These are phyloP conservation scores for Eutrema yunnanense DNA, from an alignment of 345 rosid species.

Conservation along the genomic window DNA sequence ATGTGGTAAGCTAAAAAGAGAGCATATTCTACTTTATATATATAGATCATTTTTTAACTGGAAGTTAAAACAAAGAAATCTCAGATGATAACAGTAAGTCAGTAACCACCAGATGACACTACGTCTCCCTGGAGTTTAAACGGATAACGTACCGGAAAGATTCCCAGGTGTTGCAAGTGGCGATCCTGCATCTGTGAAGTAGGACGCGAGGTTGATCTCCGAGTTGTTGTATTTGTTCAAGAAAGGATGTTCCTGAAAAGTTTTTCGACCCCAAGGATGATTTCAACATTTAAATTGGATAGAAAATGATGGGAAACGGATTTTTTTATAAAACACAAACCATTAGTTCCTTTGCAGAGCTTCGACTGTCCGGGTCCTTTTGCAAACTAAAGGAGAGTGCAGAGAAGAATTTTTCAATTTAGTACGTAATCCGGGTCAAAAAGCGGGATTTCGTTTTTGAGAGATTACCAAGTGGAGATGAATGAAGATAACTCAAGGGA, in stretches of 20 bases:
- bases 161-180: conserved; percentile 78
- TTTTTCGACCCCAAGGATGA: neutral
- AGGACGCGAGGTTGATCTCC: conserved; percentile 61
- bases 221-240: conserved; percentile 57
- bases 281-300: neutral
- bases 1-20: too few species aligned
- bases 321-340: conserved; percentile 19
- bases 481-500: conserved; percentile 72
- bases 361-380: conserved; percentile 57
- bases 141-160: conserved; percentile 35
- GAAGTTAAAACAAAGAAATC: neutral
- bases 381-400: conserved; percentile 51
- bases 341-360: conserved; percentile 54
- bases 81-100: neutral
- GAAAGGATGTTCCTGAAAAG: conserved; percentile 65
- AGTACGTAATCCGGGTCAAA: neutral
- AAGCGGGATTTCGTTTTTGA: neutral
- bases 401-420: neutral
- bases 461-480: conserved; percentile 65
- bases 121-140: conserved; percentile 1
- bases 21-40: too few species aligned
- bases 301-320: neutral
- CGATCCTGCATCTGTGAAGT: conserved; percentile 85
- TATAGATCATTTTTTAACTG: neutral
- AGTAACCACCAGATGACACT: neutral